Evolutionary conservation across 441 rosid species (phyloP), one percentile per base, ranked within the genome.

Genomic region (Croton laevigatus): DNA sequence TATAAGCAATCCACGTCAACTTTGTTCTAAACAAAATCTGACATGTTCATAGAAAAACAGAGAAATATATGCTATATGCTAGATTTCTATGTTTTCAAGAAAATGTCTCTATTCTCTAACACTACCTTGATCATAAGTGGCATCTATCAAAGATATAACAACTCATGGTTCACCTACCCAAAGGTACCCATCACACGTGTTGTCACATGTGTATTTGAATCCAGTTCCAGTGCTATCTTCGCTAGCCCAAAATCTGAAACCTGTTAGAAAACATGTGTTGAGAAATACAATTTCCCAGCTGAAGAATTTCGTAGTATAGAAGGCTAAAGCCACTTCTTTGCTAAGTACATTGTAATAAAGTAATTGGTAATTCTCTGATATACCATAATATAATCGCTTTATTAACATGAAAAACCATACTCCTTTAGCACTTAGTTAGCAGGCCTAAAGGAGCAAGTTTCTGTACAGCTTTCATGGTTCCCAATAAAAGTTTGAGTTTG

Each of bases 161-260:
- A 51, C 19, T 58, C n/a, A 62, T 13, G 27, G 48, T 61, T 72
- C 64, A 78, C 87, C 49, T 75, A 89, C 98, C 98, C 98, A 66
- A 91, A 94, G 42, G 98, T 94, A 69, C 98, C 98, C 96, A 94
- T 91, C 36, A 94, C 98, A 36, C 98, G 97, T 19, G 98, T 94
- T 10, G 96, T 79, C 61, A 94, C 85, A 36, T 94, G 98, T 8
- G 98, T 94, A 80, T 89, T 82, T 67, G 93, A 75, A 81, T 90
- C 98, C 84, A 90, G 80, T 68, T 88, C 96, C 71, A 83, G 79
- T 0, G 93, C 96, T 80, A 94, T 79, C 78, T 91, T 94, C 2
- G 98, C 98, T 42, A 94, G 93, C 59, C 98, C 98, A 78, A 94
- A 94, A 80, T 94, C 98, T n/a, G 98, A 77, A 81, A 94, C 98